These are phyloP conservation scores for Auricularia sp. DNA, from an alignment of 768 basidiomycete genomes.

Conservation along the genomic window DNA sequence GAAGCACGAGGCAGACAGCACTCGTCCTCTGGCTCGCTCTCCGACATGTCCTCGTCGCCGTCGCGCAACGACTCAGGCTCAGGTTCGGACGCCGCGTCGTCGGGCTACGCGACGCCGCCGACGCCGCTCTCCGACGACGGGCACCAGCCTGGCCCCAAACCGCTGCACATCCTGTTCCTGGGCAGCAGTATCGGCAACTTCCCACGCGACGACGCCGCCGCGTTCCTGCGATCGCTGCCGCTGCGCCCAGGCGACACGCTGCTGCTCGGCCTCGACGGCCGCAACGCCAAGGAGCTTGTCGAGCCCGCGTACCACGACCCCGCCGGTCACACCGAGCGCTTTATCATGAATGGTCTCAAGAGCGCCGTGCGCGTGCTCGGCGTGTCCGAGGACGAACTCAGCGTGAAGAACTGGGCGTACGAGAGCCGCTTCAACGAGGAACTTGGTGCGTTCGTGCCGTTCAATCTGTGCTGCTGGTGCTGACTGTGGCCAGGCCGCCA, in stretches of 20 bases:
- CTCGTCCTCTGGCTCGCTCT: background rate
- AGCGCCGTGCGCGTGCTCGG: slow-evolving; percentile 61
- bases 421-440: slow-evolving; percentile 47
- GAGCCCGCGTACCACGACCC: slow-evolving; percentile 82
- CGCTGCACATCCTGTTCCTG: slow-evolving; percentile 80
- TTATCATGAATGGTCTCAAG: slow-evolving; percentile 80
- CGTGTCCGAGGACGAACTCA: slow-evolving; percentile 46
- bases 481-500: slow-evolving; percentile 50
- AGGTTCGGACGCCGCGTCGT: background rate
- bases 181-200: slow-evolving; percentile 94
- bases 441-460: slow-evolving; percentile 26
- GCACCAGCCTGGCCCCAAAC: slow-evolving; percentile 14
- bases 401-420: slow-evolving; percentile 67
- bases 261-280: slow-evolving; percentile 84
- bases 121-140: slow-evolving; percentile 4
- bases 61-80: slow-evolving; percentile 5
- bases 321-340: slow-evolving; percentile 56
- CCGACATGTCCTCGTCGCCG: background rate
- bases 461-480: background rate
- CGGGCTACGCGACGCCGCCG: slow-evolving; percentile 6
- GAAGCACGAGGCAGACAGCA: no score
- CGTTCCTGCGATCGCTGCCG: slow-evolving; percentile 72
- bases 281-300: slow-evolving; percentile 57
- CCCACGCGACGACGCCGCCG: slow-evolving; percentile 48
- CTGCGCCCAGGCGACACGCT: slow-evolving; percentile 75